These are phyloP conservation scores for Hymenotorrendiella dingleyae DNA, from an alignment of 2,329 filamentous ascomycete genomes.

Conservation along the genomic window DNA sequence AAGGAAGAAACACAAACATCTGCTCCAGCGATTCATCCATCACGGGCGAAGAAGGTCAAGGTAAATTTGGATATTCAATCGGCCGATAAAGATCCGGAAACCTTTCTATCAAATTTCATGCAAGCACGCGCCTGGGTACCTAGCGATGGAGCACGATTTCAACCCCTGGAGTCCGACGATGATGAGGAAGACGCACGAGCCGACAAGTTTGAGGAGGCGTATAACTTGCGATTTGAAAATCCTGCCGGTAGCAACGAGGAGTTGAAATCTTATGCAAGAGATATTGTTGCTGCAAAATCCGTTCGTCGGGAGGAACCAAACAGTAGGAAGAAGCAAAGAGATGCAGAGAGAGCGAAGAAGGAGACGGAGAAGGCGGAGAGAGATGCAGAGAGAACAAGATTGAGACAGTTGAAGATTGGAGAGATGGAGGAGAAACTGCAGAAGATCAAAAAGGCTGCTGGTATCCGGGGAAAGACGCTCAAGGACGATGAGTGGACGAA, in stretches of 20 bases:
- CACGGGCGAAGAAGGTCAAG: conserved; percentile 44
- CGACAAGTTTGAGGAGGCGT: conserved; percentile 85
- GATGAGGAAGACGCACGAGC: conserved; percentile 64
- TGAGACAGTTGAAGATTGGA: conserved; percentile 84
- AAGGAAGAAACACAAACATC: conserved; percentile 18
- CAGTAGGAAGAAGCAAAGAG: conserved; percentile 69
- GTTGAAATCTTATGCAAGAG: conserved; percentile 82
- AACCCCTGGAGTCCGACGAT: conserved; percentile 89
- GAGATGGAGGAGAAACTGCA: conserved; percentile 82
- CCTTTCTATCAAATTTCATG: conserved; percentile 92
- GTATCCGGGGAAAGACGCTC: conserved; percentile 60
- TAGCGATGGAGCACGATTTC: conserved; percentile 57
- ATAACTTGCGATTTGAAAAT: conserved; percentile 95
- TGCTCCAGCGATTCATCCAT: conserved; percentile 50
- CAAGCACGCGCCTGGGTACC: conserved; percentile 85
- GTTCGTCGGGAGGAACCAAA: conserved; percentile 80
- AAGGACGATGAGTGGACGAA: conserved; percentile 76
- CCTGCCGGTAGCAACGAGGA: conserved; percentile 82
- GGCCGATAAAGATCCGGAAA: conserved; percentile 85
- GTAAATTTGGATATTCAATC: conserved; percentile 61
- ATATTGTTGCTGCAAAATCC: conserved; percentile 73
- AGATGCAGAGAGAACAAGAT: conserved; percentile 72
- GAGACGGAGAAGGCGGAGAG: conserved; percentile 72
- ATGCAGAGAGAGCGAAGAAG: conserved; percentile 69
- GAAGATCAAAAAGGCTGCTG: conserved; percentile 85